Evolutionary conservation across 192 early-diverging fungal genomes (phyloP).

Genomic region (Gryganskiella cystojenkinii): DNA sequence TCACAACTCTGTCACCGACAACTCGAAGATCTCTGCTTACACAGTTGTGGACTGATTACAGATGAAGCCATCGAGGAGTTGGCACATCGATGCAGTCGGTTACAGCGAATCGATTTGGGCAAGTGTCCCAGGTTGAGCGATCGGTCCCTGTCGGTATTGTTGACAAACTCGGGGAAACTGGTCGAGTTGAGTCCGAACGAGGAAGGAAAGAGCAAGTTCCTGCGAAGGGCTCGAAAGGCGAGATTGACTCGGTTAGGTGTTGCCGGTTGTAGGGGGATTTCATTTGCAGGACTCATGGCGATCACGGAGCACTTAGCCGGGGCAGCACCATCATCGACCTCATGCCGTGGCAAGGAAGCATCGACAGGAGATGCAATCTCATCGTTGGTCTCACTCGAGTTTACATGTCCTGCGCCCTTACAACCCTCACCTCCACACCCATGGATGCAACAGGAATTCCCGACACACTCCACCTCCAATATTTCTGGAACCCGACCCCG

Average conservation of each 20-base stretch:
- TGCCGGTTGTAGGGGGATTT: constrained; percentile 36
- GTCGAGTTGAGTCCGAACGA: not conserved
- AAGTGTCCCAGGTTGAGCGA: constrained; percentile 22
- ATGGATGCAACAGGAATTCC: not conserved
- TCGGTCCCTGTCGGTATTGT: constrained; percentile 14
- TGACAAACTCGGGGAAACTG: constrained; percentile 14
- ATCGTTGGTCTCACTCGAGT: constrained; percentile 23
- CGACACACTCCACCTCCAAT: too few species aligned
- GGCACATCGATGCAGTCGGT: constrained; percentile 14
- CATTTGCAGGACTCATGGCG: constrained; percentile 14
- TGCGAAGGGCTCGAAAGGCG: constrained; percentile 7
- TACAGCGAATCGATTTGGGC: constrained; percentile 23
- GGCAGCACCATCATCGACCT: not conserved
- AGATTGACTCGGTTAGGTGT: constrained; percentile 20
- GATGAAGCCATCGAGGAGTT: constrained; percentile 41
- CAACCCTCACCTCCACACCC: not conserved
- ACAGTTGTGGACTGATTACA: constrained; percentile 26
- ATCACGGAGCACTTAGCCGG: constrained; percentile 5
- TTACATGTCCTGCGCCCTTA: constrained; percentile 29
- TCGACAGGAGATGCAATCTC: not conserved
- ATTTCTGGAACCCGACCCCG: too few species aligned
- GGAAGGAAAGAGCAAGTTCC: too few species aligned
- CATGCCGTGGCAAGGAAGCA: not conserved
- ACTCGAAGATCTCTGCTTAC: constrained; percentile 33
- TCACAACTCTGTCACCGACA: constrained; percentile 22